Evolutionary conservation across 345 rosid species (phyloP), one percentile per base, ranked within the genome.

Genomic region (Lumnitzera racemosa): DNA sequence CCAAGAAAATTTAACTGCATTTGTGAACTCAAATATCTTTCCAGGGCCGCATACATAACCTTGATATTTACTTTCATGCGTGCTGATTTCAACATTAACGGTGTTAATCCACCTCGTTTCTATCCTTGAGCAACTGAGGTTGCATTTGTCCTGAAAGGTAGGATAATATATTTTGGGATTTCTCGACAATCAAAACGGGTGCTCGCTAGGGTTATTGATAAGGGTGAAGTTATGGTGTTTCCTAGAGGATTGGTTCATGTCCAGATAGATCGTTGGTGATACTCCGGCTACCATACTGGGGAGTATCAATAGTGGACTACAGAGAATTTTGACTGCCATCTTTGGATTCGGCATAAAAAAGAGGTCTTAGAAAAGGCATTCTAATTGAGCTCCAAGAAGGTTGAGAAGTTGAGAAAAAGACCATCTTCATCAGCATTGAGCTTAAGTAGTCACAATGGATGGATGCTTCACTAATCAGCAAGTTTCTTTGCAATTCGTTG

Each of bases 211-310:
- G 95, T 88, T 17, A 73, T 86, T 63, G 87, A 83, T 24, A 80
- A 81, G 47, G 98, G 98, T 29, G 91, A 91, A n/a, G 85, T 84
- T 25, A 91, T 91, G 91, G 91, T 91, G 61, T 91, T 84, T 65
- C 91, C 95, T n/a, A 77, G 72, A 67, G 96, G 95, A 4, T 64
- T 84, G 13, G 62, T 91, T 13, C 96, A 84, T 76, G 86, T 91
- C 63, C 96, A 91, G 59, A 88, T n/a, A 81, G 95, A 91, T 86
- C 64, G 80, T 86, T 3, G 96, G 96, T 47, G 75, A 83, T 53
- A 64, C 57, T 16, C 72, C 75, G 24, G 98, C 89, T 2, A 78
- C 89, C 10, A 72, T 84, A 16, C 58, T 84, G 53, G 98, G 80
- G 46, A 84, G 83, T 61, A 78, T 91, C 58, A 73, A 86, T 57